Conservation (phyloP, 441 rosid genomes). For the Populus trichocarpa region DNA sequence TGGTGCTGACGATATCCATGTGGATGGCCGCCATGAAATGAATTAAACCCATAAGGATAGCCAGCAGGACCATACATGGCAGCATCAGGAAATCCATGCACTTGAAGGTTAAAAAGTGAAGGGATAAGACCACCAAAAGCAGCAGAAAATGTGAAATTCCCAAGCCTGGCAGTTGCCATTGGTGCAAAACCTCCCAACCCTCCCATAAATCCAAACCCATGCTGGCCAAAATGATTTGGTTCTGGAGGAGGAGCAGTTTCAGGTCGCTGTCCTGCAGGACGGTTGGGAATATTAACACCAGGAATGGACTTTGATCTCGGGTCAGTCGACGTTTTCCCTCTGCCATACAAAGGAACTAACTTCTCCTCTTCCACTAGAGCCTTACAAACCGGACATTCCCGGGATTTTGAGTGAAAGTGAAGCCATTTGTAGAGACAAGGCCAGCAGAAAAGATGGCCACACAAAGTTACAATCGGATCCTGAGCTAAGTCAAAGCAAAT, state of each 20-base stretch:
- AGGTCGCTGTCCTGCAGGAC: conserved; percentile 86
- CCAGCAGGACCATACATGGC: conserved; percentile 72
- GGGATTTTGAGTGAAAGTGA: conserved; percentile 60
- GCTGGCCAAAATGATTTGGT: conserved; percentile 57
- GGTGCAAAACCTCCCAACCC: conserved; percentile 77
- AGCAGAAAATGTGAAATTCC: conserved; percentile 74
- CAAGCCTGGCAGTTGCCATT: conserved; percentile 62
- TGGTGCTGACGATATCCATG: conserved; percentile 60
- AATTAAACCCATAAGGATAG: conserved; percentile 61
- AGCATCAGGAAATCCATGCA: conserved; percentile 81
- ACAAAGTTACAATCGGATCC: conserved; percentile 88
- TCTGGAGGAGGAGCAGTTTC: conserved; percentile 81
- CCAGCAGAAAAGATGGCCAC: conserved; percentile 97
- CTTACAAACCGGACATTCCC: conserved; percentile 89
- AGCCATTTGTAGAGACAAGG: conserved; percentile 98
- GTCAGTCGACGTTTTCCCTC: conserved; percentile 72
- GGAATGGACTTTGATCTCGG: conserved; percentile 77
- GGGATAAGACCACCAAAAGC: conserved; percentile 92
- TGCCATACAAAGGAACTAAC: conserved; percentile 88
- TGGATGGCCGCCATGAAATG: conserved; percentile 68
- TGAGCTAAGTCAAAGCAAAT: conserved; percentile 90
- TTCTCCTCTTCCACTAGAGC: conserved; percentile 77
- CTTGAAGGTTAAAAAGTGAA: conserved; percentile 76
- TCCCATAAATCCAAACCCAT: conserved; percentile 66
- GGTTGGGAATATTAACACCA: conserved; percentile 67